Conservation (phyloP, 2,329 filamentous ascomycete genomes). For the Annulohypoxylon truncatum region DNA sequence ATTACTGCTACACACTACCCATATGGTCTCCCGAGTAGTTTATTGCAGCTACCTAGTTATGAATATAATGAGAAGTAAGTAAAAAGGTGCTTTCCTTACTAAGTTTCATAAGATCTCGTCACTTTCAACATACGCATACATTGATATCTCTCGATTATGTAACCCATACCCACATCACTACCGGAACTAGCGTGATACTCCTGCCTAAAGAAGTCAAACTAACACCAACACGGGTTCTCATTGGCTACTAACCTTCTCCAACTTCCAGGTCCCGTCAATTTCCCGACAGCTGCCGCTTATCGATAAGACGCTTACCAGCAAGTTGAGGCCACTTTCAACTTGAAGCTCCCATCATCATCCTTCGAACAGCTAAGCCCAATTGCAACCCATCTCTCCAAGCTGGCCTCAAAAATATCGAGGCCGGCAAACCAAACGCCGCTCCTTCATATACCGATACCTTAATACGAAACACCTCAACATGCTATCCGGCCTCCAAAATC, state of each 20-base stretch:
- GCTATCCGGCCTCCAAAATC: constrained; percentile 77
- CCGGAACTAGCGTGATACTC: constrained; percentile 2
- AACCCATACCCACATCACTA: too few relatives aligned
- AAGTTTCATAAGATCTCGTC: too few relatives aligned
- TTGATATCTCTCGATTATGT: background rate
- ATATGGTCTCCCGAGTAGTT: background rate
- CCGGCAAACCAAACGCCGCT: constrained; percentile 29
- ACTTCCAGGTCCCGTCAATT: background rate
- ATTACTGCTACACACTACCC: background rate
- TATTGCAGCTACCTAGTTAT: too few relatives aligned
- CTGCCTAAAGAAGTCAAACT: constrained; percentile 34
- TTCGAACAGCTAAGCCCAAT: constrained; percentile 4
- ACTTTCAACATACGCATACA: too few relatives aligned
- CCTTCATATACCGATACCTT: background rate
- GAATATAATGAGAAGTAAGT: too few relatives aligned
- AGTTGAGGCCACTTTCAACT: constrained; percentile 39
- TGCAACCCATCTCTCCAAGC: constrained; percentile 21
- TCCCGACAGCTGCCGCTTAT: constrained; percentile 20
- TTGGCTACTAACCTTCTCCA: constrained; percentile 14
- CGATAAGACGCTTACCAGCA: constrained; percentile 25
- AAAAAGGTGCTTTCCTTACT: too few relatives aligned
- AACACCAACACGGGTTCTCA: background rate
- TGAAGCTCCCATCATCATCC: constrained; percentile 14
- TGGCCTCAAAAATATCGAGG: constrained; percentile 39
- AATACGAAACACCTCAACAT: constrained; percentile 57